Percentiles rank a stretch among this genome's conserved stretches.
Evolutionary conservation across 352 stramenopile genomes (phyloP).

Genomic region (Elongisporangium anandrum): DNA sequence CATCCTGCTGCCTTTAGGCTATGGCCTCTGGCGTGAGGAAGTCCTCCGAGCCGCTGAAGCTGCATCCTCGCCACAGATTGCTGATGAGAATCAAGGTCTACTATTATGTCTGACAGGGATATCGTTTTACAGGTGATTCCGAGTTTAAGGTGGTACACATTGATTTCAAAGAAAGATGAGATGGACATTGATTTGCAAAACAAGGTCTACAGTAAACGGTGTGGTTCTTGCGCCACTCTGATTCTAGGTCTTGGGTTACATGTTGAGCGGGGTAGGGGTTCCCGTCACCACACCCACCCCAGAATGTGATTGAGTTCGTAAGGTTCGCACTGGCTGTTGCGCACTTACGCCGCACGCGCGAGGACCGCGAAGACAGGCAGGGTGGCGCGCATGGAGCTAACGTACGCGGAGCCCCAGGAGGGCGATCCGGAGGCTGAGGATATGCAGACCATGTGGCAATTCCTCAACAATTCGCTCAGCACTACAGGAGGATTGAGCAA

Average conservation of each 20-base stretch:
- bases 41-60: background rate
- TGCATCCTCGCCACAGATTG: background rate
- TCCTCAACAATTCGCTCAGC: slow-evolving; percentile 49
- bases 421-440: slow-evolving; percentile 35
- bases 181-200: background rate
- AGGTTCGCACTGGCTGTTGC: background rate
- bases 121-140: background rate
- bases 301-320: background rate
- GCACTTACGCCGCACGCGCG: background rate
- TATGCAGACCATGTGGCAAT: slow-evolving; percentile 66
- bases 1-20: background rate
- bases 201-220: background rate
- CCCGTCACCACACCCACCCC: background rate
- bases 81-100: background rate
- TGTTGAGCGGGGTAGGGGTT: background rate
- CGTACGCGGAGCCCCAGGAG: slow-evolving; percentile 9
- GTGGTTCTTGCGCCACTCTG: background rate
- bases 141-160: background rate
- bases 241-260: background rate
- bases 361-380: background rate
- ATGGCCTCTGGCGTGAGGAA: background rate
- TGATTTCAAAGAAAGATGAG: background rate
- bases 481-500: slow-evolving; percentile 14
- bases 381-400: background rate
- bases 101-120: background rate